Evolutionary conservation across 495 filamentous ascomycete species (phyloP).

Genomic region (Articulospora tetracladia): DNA sequence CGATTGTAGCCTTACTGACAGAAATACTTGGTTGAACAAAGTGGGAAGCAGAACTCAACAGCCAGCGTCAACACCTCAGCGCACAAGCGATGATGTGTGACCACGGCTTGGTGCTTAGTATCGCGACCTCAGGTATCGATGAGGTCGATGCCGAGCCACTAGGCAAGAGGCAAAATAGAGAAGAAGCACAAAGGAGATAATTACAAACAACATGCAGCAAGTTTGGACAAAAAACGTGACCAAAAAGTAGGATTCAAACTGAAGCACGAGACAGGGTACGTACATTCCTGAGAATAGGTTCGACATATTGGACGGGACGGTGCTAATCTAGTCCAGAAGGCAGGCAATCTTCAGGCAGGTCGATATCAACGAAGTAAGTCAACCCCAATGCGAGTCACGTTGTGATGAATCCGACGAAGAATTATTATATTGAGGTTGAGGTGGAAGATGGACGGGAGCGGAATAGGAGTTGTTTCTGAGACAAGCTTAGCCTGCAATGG

Average conservation of each 20-base stretch:
- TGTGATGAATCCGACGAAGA: not conserved
- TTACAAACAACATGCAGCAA: not conserved
- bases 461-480: not conserved
- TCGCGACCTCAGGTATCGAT: not conserved
- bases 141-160: slow-evolving; percentile 11
- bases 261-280: slow-evolving; percentile 35
- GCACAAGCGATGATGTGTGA: not conserved
- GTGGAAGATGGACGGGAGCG: not conserved
- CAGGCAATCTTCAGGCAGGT: not conserved
- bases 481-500: not conserved
- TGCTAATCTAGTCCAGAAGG: not conserved
- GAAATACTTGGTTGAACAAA: not conserved
- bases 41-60: not conserved
- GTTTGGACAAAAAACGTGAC: not conserved
- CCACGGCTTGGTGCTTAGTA: not conserved
- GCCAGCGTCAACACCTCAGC: not conserved
- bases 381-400: not conserved
- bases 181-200: not conserved
- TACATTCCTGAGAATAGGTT: slow-evolving; percentile 80
- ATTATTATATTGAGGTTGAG: slow-evolving; percentile 3
- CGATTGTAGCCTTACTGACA: not conserved
- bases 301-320: slow-evolving; percentile 51
- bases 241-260: not conserved
- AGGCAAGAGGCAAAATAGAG: not conserved
- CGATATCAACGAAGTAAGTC: not conserved